Base-by-base conservation (phyloP, 345 rosid genomes). In the Brassica rapa region DNA sequence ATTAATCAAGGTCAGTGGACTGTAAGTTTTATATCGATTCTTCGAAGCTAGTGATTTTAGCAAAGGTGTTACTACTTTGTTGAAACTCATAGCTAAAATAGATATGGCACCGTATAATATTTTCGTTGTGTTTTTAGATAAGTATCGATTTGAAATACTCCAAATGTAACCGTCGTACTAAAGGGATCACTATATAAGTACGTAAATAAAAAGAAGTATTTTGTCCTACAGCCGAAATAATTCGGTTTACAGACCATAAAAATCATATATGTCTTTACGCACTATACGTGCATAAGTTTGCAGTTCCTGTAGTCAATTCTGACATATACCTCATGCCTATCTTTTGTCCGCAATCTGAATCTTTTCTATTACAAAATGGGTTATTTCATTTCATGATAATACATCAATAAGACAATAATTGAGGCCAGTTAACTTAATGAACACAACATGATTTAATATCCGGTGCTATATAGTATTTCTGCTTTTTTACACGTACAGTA, bases 221-320 rank as follows among this genome's bases (percentile, higher is more conserved):
- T 68, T 76, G 79, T 68, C 73, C 35, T 66, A 41, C 67, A 55
- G 57, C 41, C 66, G 59, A 74, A 35, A 24, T 12, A 55, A 53
- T 9, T 24, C 29, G 23, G 66, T 21, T 32, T 56, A 19, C 61
- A 56, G 27, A 56, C 27, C 61, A 56, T 55, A 55, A n/a, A 16
- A 7, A 56, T 56, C 27, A 21, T 8, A 8, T 56, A 4, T 56
- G 9, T 51, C 57, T 56, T 27, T 66, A 66, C 57, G 57, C 6
- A 55, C 37, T 3, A 57, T 8, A 68, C 72, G 43, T 41, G 24
- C 61, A 59, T 75, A 41, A 27, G 46, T 35, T 59, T 8, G 51
- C 41, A n/a, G 35, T 55, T 35, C 23, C 2, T 66, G 27, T 9
- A 37, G 56, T 75, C 78, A 39, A 5, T 67, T 59, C 29, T 75